Base-by-base conservation (phyloP, 1,284 basidiomycete genomes). In the Heterobasidion occidentale region DNA sequence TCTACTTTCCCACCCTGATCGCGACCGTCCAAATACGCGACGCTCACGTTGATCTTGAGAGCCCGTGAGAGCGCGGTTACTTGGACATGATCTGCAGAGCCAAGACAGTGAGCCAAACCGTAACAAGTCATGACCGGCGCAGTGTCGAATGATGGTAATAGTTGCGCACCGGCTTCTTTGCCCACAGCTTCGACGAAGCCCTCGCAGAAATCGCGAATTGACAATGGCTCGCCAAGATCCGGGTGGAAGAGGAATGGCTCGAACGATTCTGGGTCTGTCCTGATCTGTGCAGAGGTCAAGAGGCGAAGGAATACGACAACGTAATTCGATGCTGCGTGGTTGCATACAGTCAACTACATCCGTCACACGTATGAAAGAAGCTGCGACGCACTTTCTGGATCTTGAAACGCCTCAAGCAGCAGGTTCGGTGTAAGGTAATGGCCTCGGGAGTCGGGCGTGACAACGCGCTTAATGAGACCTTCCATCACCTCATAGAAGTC, bases 271-370 rank as follows among this genome's bases (percentile, higher is more conserved):
- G 80, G 73, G 60, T 90, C 76, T 5, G 76, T 68, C 15, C 88
- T 84, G 62, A 96, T 88, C 68, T 91, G 83, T 1, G 92, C 87
- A 0, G 90, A 90, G 56, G 93, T 90, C 19, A 93, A 72, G 53
- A 94, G 75, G 46, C 93, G 81, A 62, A 96, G 77, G 65, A 83
- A 89, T 59, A 85, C 77, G 36, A 88, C 83, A 61, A 89, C 79
- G n/a, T 79, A 80, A 67, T 88, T 87, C 9, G 85, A 88, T 12
- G 72, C 85, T 89, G 57, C 38, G 38, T 36, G 7, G 42, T 17
- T 14, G 19, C 63, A 8, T 6, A 9, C 51, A 52, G 17, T 35
- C 34, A 38, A 38, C 36, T 15, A 54, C 11, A 17, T 55, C 33
- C 54, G 51, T 55, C 38, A 44, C 51, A 60, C 33, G 33, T 59